Evolutionary conservation across 2,329 filamentous ascomycete genomes (phyloP).

Genomic region (Ceratocystis ficicola): DNA sequence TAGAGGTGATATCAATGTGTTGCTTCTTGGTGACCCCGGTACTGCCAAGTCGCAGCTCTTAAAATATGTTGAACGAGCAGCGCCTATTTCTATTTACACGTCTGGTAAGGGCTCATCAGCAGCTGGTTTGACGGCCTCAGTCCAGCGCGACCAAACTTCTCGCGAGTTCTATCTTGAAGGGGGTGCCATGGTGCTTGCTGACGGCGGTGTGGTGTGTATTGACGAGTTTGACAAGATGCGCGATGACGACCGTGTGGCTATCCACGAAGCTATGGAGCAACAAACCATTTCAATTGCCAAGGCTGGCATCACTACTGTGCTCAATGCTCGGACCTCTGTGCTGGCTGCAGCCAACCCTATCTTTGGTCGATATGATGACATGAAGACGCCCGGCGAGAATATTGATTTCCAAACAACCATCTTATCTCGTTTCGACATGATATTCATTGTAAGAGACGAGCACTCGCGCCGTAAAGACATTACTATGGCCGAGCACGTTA

Average conservation of each 20-base stretch:
- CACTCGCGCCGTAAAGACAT: slow-evolving; percentile 85
- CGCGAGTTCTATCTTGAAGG: slow-evolving; percentile 97
- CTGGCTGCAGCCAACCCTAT: slow-evolving; percentile 94
- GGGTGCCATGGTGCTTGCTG: slow-evolving; percentile 94
- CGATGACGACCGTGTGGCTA: slow-evolving; percentile 92
- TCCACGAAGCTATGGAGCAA: slow-evolving; percentile 99
- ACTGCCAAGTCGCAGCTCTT: slow-evolving; percentile 95
- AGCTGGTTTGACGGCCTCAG: slow-evolving; percentile 91
- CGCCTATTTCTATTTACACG: slow-evolving; percentile 95
- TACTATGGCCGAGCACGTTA: slow-evolving; percentile 89
- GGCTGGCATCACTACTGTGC: slow-evolving; percentile 93
- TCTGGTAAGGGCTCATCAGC: slow-evolving; percentile 97
- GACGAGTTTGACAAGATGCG: slow-evolving; percentile 99
- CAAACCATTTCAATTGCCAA: slow-evolving; percentile 99
- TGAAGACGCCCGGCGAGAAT: slow-evolving; percentile 95
- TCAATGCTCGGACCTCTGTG: slow-evolving; percentile 91
- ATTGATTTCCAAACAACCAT: slow-evolving; percentile 99
- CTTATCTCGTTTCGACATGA: slow-evolving; percentile 97
- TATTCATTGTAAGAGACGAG: slow-evolving; percentile 95
- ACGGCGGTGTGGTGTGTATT: slow-evolving; percentile 94
- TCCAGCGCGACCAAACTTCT: slow-evolving; percentile 82
- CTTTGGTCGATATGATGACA: slow-evolving; percentile 93
- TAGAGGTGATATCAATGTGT: slow-evolving; percentile 93
- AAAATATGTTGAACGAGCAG: slow-evolving; percentile 94
- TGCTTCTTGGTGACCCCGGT: slow-evolving; percentile 91